Conservation (phyloP, 305 asterid genomes). For the Solanum hybrid region DNA sequence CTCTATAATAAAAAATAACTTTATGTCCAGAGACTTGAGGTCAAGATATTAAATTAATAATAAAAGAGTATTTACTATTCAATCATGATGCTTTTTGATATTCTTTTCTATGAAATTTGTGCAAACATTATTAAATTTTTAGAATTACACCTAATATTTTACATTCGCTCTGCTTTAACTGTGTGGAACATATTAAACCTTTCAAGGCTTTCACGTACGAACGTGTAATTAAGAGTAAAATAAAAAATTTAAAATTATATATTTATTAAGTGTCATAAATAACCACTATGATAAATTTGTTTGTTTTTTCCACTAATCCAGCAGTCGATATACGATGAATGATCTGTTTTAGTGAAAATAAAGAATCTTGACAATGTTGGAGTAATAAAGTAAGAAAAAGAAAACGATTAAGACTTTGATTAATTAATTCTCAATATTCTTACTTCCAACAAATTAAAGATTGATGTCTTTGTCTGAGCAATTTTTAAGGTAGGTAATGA, state of each 20-base stretch:
- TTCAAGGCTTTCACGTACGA: background rate
- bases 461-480: background rate
- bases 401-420: background rate
- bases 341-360: too few species aligned
- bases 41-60: background rate
- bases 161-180: fast-evolving
- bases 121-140: too few species aligned
- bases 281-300: too few species aligned
- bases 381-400: background rate
- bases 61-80: background rate
- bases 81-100: background rate
- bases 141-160: too few species aligned
- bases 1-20: background rate
- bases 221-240: background rate
- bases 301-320: too few species aligned
- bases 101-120: background rate
- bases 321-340: too few species aligned
- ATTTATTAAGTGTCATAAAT: background rate
- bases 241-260: too few species aligned
- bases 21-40: fast-evolving
- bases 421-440: background rate
- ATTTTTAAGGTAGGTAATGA: background rate
- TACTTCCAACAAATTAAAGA: background rate
- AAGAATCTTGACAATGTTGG: background rate
- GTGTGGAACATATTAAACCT: background rate